Base-by-base conservation (phyloP, 371 early-diverging fungal genomes). In the Mucor ambiguus region DNA sequence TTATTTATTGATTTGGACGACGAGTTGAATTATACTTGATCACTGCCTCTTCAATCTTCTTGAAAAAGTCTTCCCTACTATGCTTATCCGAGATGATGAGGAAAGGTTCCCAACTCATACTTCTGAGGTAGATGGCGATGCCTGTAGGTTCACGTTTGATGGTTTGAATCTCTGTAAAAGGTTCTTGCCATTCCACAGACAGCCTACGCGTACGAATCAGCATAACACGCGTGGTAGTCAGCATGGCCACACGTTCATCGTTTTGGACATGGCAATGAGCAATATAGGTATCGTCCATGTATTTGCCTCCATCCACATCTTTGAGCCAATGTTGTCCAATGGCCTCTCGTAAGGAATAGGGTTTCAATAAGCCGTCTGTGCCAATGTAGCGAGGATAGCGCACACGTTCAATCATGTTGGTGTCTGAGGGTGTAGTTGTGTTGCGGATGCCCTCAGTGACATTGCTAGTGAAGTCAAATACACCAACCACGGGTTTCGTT, bases 401-500 rank as follows among this genome's bases (percentile, higher is more conserved):
- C 54, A 90, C 87, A 55, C 95, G 89, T 48, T 74, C 79, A 66
- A 79, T 76, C 63, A 91, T 93, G 43, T 86, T 83, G 58, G 85
- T 85, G 58, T 93, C 95, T 72, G 91, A 91, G 16, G 93, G 90
- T 0, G 94, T 94, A 1, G 74, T 43, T 16, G 72, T 66, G 33
- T 78, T 70, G 37, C 70, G 61, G 11, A 76, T 71, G 38, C 81
- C 85, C 78, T 95, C 95, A 16, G 95, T 89, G 1, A 98, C 93
- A 74, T 93, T 94, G 18, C 92, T 92, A 0, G 96, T 94, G 30
- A 97, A 81, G 68, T 98, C 98, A 72, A 96, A 89, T 24, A 96
- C 89, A 5, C 98, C 98, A 9, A 96, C 92, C 14, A 95, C 83
- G 0, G 98, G 98, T 71, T 98, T 98, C 10, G 96, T 93, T 14